Conservation (phyloP, 2,329 filamentous ascomycete genomes). For the Alternaria arbusti region DNA sequence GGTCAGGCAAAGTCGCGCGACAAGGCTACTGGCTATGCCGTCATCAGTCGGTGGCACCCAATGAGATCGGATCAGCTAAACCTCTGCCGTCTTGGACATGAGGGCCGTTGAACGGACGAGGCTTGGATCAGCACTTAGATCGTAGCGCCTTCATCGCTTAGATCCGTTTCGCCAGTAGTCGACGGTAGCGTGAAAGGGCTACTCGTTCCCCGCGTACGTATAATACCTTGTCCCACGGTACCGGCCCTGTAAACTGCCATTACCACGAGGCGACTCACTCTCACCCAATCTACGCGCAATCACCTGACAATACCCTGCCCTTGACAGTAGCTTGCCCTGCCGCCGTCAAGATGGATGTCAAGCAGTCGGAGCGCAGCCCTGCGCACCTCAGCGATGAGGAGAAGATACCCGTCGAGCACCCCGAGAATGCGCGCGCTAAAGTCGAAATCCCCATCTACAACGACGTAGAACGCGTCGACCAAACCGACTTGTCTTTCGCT, state of each 20-base stretch:
- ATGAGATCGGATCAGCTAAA: constrained; percentile 1
- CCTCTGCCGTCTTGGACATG: constrained; percentile 15
- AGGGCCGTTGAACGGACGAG: constrained; percentile 9
- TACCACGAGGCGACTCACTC: constrained; percentile 1
- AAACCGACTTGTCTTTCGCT: constrained; percentile 30
- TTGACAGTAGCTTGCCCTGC: not conserved
- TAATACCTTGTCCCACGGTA: constrained; percentile 18
- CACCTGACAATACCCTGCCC: constrained; percentile 4
- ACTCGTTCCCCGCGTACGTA: constrained; percentile 7
- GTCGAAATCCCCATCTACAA: constrained; percentile 37
- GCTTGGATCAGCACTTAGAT: constrained; percentile 13
- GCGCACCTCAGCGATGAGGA: not conserved
- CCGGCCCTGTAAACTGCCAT: not conserved
- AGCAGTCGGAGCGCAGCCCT: not conserved
- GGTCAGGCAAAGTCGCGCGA: not conserved
- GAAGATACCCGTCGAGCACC: constrained; percentile 1
- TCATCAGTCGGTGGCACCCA: constrained; percentile 5
- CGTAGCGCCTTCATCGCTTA: constrained; percentile 18
- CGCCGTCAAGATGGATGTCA: constrained; percentile 9
- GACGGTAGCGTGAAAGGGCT: constrained; percentile 5
- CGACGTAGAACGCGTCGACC: constrained; percentile 30
- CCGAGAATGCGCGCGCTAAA: constrained; percentile 7
- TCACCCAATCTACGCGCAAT: constrained; percentile 7
- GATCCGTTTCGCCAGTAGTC: constrained; percentile 21
- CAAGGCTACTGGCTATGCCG: constrained; percentile 5